Base-by-base conservation (phyloP, 805 yeast genomes). In the Candida pini region DNA sequence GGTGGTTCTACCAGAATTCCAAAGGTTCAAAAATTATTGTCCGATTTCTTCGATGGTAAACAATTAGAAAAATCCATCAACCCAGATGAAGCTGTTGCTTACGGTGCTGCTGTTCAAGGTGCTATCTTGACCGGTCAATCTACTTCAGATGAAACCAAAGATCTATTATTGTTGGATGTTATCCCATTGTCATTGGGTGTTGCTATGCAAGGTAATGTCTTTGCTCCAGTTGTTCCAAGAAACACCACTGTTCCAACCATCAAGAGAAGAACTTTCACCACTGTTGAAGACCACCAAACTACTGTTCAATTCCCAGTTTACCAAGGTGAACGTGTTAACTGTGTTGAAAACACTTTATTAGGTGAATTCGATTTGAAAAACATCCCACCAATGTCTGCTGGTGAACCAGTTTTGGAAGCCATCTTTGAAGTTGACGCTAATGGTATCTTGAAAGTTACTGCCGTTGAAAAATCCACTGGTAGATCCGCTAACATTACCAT, bases 251-350 rank as follows among this genome's bases (percentile, higher is more conserved):
- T 90, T 57, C 98, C 98, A 71, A 90, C 97, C 69, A 84, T 88
- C 73, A 90, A 90, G 84, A 83, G 96, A 65, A 88, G 95, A 77
- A 90, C 95, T 56, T 90, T 90, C 87, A 88, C 98, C 64, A 90
- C 98, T 54, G 95, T 86, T 62, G 95, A 84, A 57, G 98, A 90
- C 78, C 87, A 86, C 78, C 98, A 90, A 76, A 90, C 97, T 62
- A 86, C 96, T 54, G 97, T 90, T 51, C 92, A 86, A 71, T 88
- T 90, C 84, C 97, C 95, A 70, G 97, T 90, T 52, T 90, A 83
- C 81, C 97, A 90, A 78, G 98, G 98, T 81, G 98, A 90, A 79
- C 92, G 98, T 78, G 95, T 90, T 60, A 84, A 88, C 88, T 88
- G 96, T 69, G 72, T 82, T 63, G 97, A 90, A 76, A 90, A 90